phyloP scores from a whole-genome alignment of 1,284 basidiomycete genomes.

The Neotropicomus parvogracilis region DNA sequence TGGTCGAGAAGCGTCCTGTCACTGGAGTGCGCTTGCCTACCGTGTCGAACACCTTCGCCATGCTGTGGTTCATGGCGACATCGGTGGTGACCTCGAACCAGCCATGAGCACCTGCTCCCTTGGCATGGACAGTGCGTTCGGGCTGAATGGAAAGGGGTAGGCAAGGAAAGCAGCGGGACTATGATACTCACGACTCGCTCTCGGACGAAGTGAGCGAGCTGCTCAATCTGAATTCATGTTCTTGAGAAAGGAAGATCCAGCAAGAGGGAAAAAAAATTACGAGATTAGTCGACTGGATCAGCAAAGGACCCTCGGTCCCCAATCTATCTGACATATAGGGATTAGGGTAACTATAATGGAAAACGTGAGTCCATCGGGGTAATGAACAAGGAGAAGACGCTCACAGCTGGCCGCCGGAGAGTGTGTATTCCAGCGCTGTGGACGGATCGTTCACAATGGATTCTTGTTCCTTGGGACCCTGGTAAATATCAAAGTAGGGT shows the following conservation, averaged over 20 bases:
- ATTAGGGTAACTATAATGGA: conserved; percentile 17
- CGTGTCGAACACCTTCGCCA: conserved; percentile 19
- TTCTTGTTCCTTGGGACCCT: conserved; percentile 17
- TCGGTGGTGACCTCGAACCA: conserved; percentile 42
- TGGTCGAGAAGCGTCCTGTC: conserved; percentile 23
- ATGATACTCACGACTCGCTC: conserved; percentile 40
- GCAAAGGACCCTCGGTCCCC: conserved; percentile 17
- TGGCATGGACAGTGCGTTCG: conserved; percentile 42
- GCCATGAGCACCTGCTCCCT: conserved; percentile 54
- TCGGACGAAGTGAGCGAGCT: conserved; percentile 53
- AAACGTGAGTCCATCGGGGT: conserved; percentile 6
- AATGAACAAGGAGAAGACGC: background rate
- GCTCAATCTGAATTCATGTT: background rate
- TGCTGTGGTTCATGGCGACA: conserved; percentile 35
- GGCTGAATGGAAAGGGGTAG: conserved; percentile 18
- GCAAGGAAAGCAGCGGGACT: background rate
- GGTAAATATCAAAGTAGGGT: conserved; percentile 20
- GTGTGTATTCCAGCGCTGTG: conserved; percentile 19
- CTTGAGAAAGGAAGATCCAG: background rate
- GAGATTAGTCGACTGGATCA: conserved; percentile 20
- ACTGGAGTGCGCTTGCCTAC: conserved; percentile 24
- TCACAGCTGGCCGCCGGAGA: conserved; percentile 20
- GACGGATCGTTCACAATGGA: conserved; percentile 19
- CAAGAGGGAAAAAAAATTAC: conserved; percentile 1
- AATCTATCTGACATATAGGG: conserved; percentile 20